These are phyloP conservation scores for Leccinellum luteum DNA, from an alignment of 768 basidiomycete genomes.

Conservation along the genomic window DNA sequence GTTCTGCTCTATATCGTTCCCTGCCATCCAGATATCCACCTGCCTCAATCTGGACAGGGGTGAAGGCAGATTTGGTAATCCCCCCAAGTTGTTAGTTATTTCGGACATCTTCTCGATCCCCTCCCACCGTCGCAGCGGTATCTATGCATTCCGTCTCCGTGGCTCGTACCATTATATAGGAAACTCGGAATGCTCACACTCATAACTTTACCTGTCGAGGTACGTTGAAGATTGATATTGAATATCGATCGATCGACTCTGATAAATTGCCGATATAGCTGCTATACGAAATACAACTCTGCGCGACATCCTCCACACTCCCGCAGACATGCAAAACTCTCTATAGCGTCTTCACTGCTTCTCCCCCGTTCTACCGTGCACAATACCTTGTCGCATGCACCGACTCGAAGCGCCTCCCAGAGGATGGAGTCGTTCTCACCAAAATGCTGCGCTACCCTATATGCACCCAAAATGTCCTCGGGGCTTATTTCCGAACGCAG, in stretches of 20 bases:
- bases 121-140: no score
- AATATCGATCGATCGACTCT: not conserved
- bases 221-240: slow-evolving; percentile 10
- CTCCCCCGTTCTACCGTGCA: slow-evolving; percentile 60
- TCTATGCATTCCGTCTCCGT: not conserved
- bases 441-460: slow-evolving; percentile 46
- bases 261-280: slow-evolving; percentile 48
- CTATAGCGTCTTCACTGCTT: slow-evolving; percentile 48
- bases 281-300: slow-evolving; percentile 73
- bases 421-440: slow-evolving; percentile 35
- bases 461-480: slow-evolving; percentile 40
- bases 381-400: slow-evolving; percentile 54
- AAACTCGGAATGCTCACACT: slow-evolving; percentile 21
- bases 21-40: no score
- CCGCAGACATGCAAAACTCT: slow-evolving; percentile 58
- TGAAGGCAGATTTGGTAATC: no score
- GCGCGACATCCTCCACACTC: slow-evolving; percentile 60
- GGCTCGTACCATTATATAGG: not conserved
- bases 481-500: slow-evolving; percentile 40
- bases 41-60: no score
- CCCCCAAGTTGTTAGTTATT: no score
- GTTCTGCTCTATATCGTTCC: no score
- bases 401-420: slow-evolving; percentile 17
- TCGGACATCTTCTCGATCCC: no score
- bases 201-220: slow-evolving; percentile 36